Percentiles rank a stretch among this genome's conserved stretches.
Evolutionary conservation across 441 rosid species (phyloP).

Genomic region (Bocquillonia castaneifolia): DNA sequence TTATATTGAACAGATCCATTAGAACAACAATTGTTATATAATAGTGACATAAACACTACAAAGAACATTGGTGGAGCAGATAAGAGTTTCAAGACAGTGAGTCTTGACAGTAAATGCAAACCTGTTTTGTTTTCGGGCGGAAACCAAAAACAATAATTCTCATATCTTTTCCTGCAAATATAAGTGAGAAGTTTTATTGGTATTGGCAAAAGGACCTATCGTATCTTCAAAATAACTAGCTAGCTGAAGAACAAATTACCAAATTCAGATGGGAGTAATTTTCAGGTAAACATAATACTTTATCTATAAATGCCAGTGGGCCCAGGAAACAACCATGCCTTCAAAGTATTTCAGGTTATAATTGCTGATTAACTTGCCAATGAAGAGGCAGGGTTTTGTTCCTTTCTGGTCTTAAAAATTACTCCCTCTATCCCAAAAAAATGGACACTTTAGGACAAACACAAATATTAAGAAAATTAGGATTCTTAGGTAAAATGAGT

Average conservation of each 20-base stretch:
- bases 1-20: not conserved
- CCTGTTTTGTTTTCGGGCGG: constrained; percentile 89
- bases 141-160: constrained; percentile 90
- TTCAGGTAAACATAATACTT: not conserved
- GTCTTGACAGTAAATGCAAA: no score
- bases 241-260: not conserved
- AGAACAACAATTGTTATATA: not conserved
- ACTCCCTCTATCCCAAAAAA: no score
- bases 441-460: no score
- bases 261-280: not conserved
- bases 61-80: not conserved
- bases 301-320: not conserved
- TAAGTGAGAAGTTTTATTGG: constrained; percentile 8
- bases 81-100: not conserved
- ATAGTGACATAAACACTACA: not conserved
- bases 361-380: no score
- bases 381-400: no score
- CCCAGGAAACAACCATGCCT: no score
- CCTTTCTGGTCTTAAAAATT: no score
- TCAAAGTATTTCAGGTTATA: no score
- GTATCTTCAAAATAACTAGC: constrained; percentile 15
- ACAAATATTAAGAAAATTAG: no score
- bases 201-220: constrained; percentile 10
- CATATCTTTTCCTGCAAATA: constrained; percentile 92
- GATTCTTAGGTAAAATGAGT: no score